Evolutionary conservation across 2,329 filamentous ascomycete species (phyloP).

Genomic region (Fusarium avenaceum): DNA sequence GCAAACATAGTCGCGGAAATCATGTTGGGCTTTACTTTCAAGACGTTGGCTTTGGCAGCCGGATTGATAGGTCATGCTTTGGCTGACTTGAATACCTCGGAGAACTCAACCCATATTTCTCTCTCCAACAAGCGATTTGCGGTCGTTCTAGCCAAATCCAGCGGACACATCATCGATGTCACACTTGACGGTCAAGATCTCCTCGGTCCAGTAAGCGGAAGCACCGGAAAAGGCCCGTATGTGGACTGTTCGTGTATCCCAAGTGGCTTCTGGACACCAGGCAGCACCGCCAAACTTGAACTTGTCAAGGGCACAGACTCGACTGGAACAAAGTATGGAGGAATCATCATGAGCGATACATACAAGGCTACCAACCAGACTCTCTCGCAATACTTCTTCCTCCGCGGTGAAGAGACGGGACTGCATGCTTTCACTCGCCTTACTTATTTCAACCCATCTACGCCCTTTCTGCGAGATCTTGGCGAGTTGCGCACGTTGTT

Average conservation of each 20-base stretch:
- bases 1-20: accelerated
- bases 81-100: constrained; percentile 20
- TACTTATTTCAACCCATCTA: constrained; percentile 68
- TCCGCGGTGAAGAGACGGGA: constrained; percentile 71
- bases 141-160: constrained; percentile 27
- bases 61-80: constrained; percentile 3
- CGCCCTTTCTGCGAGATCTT: constrained; percentile 66
- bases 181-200: constrained; percentile 58
- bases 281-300: constrained; percentile 60
- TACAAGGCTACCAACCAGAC: constrained; percentile 69
- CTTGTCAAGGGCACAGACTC: constrained; percentile 60
- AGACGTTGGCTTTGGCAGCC: constrained; percentile 2
- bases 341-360: constrained; percentile 69
- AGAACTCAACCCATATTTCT: constrained; percentile 40
- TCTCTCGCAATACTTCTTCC: constrained; percentile 73
- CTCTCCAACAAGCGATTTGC: constrained; percentile 37
- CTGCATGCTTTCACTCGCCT: constrained; percentile 70
- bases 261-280: constrained; percentile 69
- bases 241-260: constrained; percentile 73
- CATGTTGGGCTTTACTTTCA: constrained; percentile 10
- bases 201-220: constrained; percentile 56
- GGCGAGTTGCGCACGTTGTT: constrained; percentile 72
- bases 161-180: constrained; percentile 35
- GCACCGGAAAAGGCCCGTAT: constrained; percentile 66
- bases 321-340: constrained; percentile 64